Evolutionary conservation across 164 flowering plant species (phyloP), one percentile per base, ranked within the genome.

Genomic region (Vitis cinerea): DNA sequence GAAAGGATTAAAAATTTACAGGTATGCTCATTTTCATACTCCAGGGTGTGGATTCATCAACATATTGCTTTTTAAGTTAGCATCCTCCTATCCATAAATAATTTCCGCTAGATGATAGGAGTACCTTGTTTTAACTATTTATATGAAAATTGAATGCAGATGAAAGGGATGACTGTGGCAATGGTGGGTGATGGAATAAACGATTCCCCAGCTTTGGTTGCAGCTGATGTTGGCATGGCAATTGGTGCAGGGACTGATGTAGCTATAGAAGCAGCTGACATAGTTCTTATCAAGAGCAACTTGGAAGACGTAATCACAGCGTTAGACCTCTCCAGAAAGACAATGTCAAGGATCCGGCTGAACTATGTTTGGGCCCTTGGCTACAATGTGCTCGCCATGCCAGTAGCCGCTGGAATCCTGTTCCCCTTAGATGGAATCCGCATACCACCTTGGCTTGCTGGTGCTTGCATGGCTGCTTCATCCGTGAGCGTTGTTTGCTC

Each of bases 131-230:
- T 23, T 23, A 23, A 23, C 27, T 4, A 9, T 73, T 50, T 53
- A n/a, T 14, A 14, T 5, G 61, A 59, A 47, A n/a, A 27, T 14
- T 52, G 44, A 48, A 59, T 80, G 67, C 81, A 93, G 98, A 75
- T 78, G 85, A 75, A 77, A 76, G 97, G 97, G 8, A 65, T 60
- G 59, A 72, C 73, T 12, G 95, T 94, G 53, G 97, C 97, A 60
- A 94, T 94, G 99, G 99, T 94, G 53, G 99, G 99, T 12, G 98
- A 92, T 71, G 99, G 99, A 50, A 92, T 92, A 69, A 92, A 92
- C 17, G 99, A 92, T 73, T 89, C 97, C 0, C 97, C 95, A 44
- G 99, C 97, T 27, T 71, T 94, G n/a, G 97, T 78, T 23, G 97
- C 97, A 17, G 95, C 97, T 15, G 95, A 92, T 77, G 95, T 94